These are phyloP conservation scores for Epithemia pelagica DNA, from an alignment of 108 stramenopile genomes.

Conservation along the genomic window DNA sequence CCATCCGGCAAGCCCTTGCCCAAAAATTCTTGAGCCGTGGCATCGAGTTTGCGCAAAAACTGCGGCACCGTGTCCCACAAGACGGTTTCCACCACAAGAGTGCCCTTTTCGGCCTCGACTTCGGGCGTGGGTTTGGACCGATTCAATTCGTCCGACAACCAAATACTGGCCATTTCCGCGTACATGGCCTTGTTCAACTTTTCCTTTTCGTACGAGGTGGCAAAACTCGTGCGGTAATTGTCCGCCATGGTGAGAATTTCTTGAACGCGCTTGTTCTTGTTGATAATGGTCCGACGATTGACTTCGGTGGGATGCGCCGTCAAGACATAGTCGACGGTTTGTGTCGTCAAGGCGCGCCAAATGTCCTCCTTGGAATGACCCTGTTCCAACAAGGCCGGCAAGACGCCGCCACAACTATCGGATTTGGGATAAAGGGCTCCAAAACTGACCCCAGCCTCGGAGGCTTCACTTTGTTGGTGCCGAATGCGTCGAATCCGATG, in stretches of 20 bases:
- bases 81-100: constrained; percentile 91
- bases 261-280: constrained; percentile 71
- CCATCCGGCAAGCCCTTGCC: constrained; percentile 76
- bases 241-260: constrained; percentile 66
- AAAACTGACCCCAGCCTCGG: neutral
- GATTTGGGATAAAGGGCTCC: constrained; percentile 22
- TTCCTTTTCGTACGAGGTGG: constrained; percentile 34
- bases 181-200: constrained; percentile 56
- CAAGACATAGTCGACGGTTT: constrained; percentile 88
- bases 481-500: constrained; percentile 58
- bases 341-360: constrained; percentile 64
- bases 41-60: constrained; percentile 86
- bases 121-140: constrained; percentile 89
- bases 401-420: constrained; percentile 53
- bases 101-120: constrained; percentile 88
- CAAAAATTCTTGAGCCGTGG: constrained; percentile 49
- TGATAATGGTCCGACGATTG: constrained; percentile 88
- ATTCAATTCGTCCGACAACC: constrained; percentile 86
- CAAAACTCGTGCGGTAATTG: constrained; percentile 25
- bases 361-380: constrained; percentile 50
- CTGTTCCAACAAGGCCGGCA: constrained; percentile 43
- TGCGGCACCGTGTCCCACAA: constrained; percentile 90
- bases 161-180: constrained; percentile 71
- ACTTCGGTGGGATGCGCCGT: constrained; percentile 98
- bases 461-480: constrained; percentile 4